Percentiles rank a stretch among this genome's conserved stretches.
These are phyloP conservation scores for Paracoccidioides lutzii DNA, from an alignment of 2,329 filamentous ascomycete genomes.

Conservation along the genomic window DNA sequence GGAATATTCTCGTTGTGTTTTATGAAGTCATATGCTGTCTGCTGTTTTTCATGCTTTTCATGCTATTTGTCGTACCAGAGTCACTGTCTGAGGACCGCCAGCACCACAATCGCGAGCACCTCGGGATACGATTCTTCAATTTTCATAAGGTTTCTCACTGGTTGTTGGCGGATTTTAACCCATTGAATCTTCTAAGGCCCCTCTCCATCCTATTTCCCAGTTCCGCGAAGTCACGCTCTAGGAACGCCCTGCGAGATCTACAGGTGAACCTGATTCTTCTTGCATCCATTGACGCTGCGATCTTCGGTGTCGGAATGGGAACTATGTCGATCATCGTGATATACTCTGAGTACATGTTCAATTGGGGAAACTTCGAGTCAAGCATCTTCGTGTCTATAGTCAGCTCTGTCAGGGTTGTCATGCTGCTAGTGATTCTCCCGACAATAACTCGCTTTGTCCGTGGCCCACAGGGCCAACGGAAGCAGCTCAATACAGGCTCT, in stretches of 20 bases:
- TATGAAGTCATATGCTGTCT: conserved; percentile 67
- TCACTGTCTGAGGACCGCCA: conserved; percentile 67
- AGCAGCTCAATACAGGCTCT: conserved; percentile 50
- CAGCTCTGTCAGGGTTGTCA: conserved; percentile 61
- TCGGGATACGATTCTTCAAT: conserved; percentile 33
- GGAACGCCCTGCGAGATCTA: conserved; percentile 45
- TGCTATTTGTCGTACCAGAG: conserved; percentile 65
- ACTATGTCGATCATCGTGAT: conserved; percentile 68
- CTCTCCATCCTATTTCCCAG: conserved; percentile 66
- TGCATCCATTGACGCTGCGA: conserved; percentile 64
- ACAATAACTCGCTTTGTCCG: conserved; percentile 64
- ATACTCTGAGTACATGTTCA: conserved; percentile 68
- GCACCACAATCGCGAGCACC: conserved; percentile 54
- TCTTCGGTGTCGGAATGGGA: conserved; percentile 73
- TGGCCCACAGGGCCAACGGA: conserved; percentile 16
- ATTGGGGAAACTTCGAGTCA: conserved; percentile 70
- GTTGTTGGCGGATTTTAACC: conserved; percentile 26
- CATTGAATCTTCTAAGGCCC: conserved; percentile 59
- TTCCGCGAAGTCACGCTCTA: conserved; percentile 16
- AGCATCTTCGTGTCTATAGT: conserved; percentile 70
- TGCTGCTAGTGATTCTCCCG: conserved; percentile 64
- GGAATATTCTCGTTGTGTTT: conserved; percentile 67
- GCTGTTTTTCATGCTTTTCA: conserved; percentile 56
- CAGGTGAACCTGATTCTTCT: conserved; percentile 73
- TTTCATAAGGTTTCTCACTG: conserved; percentile 22